Percentiles rank a stretch among this genome's conserved stretches.
Conservation (phyloP, 1,284 basidiomycete genomes). For the Irpex sp. region DNA sequence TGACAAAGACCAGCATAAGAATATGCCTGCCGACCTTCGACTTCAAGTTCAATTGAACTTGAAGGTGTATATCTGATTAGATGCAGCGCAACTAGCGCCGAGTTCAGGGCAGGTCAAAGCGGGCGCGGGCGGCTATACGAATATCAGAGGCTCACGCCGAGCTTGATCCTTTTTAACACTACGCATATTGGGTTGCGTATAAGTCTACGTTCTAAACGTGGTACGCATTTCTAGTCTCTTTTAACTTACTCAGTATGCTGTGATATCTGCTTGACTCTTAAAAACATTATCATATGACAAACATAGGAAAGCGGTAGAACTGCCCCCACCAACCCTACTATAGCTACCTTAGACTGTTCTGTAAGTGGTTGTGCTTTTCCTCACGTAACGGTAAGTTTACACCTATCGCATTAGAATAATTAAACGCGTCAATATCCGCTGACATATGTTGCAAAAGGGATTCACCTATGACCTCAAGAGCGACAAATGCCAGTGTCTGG, state of each 20-base stretch:
- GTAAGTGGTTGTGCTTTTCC: not conserved
- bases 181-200: not conserved
- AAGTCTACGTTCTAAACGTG: too few species aligned
- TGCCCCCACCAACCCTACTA: not conserved
- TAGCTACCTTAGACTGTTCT: not conserved
- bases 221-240: too few species aligned
- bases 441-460: not conserved
- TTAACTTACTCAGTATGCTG: too few species aligned
- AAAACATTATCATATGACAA: not conserved
- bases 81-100: not conserved
- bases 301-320: not conserved
- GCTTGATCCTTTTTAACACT: not conserved
- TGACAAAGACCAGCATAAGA: not conserved
- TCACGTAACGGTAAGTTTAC: not conserved
- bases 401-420: not conserved
- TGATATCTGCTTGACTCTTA: too few species aligned
- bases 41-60: not conserved
- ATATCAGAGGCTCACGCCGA: not conserved
- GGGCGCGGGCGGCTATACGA: not conserved
- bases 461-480: too few species aligned
- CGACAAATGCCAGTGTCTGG: not conserved
- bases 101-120: not conserved
- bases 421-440: not conserved
- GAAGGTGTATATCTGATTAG: not conserved
- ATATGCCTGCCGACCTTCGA: not conserved